Conservation (phyloP, 306 rosid genomes). For the Corylus heterophylla region DNA sequence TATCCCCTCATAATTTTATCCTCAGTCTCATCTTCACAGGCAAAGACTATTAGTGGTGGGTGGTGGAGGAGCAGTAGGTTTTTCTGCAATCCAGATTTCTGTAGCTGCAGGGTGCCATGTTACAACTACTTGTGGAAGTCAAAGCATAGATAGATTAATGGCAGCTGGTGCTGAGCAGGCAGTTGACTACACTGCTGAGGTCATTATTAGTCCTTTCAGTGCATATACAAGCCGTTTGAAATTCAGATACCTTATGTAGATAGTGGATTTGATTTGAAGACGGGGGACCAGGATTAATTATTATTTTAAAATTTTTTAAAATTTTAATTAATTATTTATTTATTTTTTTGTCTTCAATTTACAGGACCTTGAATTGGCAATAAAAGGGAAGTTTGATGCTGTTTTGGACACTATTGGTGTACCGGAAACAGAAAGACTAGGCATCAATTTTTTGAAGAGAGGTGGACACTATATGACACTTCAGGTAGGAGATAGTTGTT, state of each 20-base stretch:
- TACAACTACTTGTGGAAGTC: slow-evolving; percentile 79
- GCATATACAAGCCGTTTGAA: slow-evolving; percentile 16
- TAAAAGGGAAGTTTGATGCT: slow-evolving; percentile 88
- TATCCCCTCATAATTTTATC: slow-evolving; percentile 25
- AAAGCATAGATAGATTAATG: slow-evolving; percentile 63
- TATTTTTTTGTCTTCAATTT: neutral
- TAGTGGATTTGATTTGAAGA: slow-evolving; percentile 2
- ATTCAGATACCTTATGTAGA: slow-evolving; percentile 1
- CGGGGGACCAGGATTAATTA: neutral
- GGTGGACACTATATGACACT: slow-evolving; percentile 99
- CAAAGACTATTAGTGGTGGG: slow-evolving; percentile 87
- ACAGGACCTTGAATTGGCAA: slow-evolving; percentile 66
- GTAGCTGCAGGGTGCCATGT: slow-evolving; percentile 82
- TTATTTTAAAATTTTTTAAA: too few relatives aligned
- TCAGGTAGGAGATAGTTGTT: slow-evolving; percentile 62
- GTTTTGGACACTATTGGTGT: slow-evolving; percentile 95
- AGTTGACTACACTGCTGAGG: slow-evolving; percentile 85
- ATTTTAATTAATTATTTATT: neutral
- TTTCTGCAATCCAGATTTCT: slow-evolving; percentile 81
- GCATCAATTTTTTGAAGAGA: slow-evolving; percentile 72
- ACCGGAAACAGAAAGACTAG: slow-evolving; percentile 71
- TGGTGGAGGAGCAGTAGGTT: slow-evolving; percentile 99
- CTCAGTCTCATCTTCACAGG: slow-evolving; percentile 44
- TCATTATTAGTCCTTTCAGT: slow-evolving; percentile 37
- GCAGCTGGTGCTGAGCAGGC: slow-evolving; percentile 94